Base-by-base conservation (phyloP, 116 monocot species). In the Iris pallida region DNA sequence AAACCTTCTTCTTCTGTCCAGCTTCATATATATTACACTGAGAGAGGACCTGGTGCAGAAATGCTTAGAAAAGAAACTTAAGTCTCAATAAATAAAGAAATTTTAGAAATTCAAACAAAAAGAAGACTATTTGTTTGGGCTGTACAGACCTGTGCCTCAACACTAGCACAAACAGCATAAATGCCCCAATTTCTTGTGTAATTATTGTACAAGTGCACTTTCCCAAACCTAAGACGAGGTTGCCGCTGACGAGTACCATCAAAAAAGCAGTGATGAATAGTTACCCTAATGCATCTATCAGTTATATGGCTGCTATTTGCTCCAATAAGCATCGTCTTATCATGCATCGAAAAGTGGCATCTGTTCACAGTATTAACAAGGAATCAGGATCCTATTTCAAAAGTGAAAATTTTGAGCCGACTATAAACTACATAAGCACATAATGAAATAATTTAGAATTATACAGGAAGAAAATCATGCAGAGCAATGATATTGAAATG, bases 81-180 rank as follows among this genome's bases (percentile, higher is more conserved):
- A 13, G 42, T 12, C 13, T 6, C 6, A 7, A 54, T 16, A 12
- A 67, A 54, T 30, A 54, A n/a, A 15, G 13, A 67, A 30, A 30
- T 30, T 30, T 30, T 30, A 30, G 30, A 30, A 30, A 30, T 30
- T 30, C 30, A 30, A 30, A 30, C 30, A 30, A 52, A 52, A 52
- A 52, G 12, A 52, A 52, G 51, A 10, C 51, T 52, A 10, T 8
- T 52, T 14, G 14, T 14, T 10, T 52, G 14, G 6, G 20, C 17
- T 17, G 8, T 15, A 46, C 43, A 18, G n/a, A 91, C 96, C 92
- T 96, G 82, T 46, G 96, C 82, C 77, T 96, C 96, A 5, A 91
- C 87, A 68, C 96, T 89, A 7, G 92, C 92, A 76, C 89, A 91
- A 66, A 96, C 92, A 73, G 96, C 96, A 78, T 96, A 96, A 68